Conservation (phyloP, 768 basidiomycete species). For the Serendipita sp. region DNA sequence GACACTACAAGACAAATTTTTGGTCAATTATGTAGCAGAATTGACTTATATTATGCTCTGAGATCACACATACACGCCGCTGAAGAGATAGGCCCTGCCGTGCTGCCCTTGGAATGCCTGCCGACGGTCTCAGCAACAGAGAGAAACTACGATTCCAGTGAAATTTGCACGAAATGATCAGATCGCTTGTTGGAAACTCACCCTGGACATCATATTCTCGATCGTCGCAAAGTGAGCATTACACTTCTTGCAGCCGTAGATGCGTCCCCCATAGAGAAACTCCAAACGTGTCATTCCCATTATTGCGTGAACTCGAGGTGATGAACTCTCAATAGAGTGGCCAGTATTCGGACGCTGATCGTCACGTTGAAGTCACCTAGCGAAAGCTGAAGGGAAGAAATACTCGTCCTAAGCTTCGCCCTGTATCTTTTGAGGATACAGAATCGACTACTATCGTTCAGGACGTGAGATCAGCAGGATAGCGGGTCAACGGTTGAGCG, state of each 20-base stretch:
- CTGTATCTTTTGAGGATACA: neutral
- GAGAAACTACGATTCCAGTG: neutral
- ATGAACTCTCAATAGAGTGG: too few species aligned
- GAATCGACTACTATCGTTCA: neutral
- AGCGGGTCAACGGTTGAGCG: too few species aligned
- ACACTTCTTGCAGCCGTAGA: conserved; percentile 78
- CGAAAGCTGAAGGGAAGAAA: too few species aligned
- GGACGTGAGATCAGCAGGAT: too few species aligned
- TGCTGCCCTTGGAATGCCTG: conserved; percentile 97
- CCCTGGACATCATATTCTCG: conserved; percentile 80
- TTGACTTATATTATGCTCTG: neutral
- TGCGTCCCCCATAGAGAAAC: conserved; percentile 69
- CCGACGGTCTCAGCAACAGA: neutral
- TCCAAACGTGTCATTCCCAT: conserved; percentile 89
- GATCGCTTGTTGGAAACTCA: conserved; percentile 23
- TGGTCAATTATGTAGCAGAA: conserved; percentile 11
- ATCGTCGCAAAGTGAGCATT: conserved; percentile 84
- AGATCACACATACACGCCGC: conserved; percentile 59
- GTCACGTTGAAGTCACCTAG: too few species aligned
- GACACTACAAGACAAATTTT: conserved; percentile 36
- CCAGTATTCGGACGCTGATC: too few species aligned
- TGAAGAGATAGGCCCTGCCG: conserved; percentile 88
- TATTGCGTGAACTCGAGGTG: neutral
- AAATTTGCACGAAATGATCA: neutral
- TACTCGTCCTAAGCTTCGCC: too few species aligned